phyloP scores from a whole-genome alignment of 2,329 filamentous ascomycete species.

The Fusarium globosum region DNA sequence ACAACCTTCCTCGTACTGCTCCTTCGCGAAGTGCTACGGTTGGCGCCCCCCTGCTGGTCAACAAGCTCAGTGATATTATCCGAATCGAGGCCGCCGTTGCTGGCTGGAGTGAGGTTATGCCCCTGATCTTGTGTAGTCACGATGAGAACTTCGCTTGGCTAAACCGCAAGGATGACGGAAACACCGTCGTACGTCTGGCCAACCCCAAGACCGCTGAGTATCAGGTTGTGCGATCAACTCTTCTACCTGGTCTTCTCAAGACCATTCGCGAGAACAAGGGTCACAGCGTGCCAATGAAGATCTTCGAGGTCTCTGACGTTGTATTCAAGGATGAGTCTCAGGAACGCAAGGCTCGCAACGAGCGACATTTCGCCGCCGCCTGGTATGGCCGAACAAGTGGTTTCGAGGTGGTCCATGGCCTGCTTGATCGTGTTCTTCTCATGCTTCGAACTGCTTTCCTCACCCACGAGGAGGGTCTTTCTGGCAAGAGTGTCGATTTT shows the following conservation, averaged over 20 bases:
- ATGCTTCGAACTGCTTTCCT: conserved; percentile 91
- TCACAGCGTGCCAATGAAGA: conserved; percentile 87
- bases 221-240: conserved; percentile 88
- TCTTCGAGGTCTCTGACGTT: conserved; percentile 92
- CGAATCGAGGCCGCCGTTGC: conserved; percentile 90
- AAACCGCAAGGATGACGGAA: conserved; percentile 88
- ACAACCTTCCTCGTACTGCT: conserved; percentile 88
- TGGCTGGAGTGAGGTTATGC: conserved; percentile 96
- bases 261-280: conserved; percentile 94
- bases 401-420: conserved; percentile 94
- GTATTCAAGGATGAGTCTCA: conserved; percentile 85
- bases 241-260: conserved; percentile 90
- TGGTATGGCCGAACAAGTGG: conserved; percentile 95
- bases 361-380: conserved; percentile 94
- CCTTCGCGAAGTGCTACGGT: conserved; percentile 88
- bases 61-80: conserved; percentile 94
- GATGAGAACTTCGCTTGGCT: conserved; percentile 98
- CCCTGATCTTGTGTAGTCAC: conserved; percentile 94
- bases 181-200: conserved; percentile 83
- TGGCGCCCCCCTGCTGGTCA: conserved; percentile 87
- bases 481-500: conserved; percentile 62
- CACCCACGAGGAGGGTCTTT: conserved; percentile 76
- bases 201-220: conserved; percentile 96
- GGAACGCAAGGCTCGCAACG: conserved; percentile 91
- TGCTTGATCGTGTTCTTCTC: conserved; percentile 89